Evolutionary conservation across 441 rosid species (phyloP).

Genomic region (Melastoma candidum): DNA sequence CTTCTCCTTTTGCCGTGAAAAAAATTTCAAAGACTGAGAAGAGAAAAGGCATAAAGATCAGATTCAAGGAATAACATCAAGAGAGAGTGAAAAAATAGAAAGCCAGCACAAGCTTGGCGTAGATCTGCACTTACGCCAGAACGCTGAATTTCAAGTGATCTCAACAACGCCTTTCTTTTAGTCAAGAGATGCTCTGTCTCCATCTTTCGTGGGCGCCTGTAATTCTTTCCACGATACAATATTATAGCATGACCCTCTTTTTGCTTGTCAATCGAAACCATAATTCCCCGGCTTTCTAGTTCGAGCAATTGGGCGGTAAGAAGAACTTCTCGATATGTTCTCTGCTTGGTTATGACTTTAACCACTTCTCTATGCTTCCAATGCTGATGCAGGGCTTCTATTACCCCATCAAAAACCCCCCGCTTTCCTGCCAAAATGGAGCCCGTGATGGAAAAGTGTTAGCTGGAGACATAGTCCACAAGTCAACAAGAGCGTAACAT

Average conservation of each 20-base stretch:
- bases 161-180: slow-evolving; percentile 55
- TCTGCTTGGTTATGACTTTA: slow-evolving; percentile 76
- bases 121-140: slow-evolving; percentile 50
- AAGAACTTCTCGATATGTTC: slow-evolving; percentile 38
- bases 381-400: slow-evolving; percentile 82
- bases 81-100: not conserved
- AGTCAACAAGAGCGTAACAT: not conserved
- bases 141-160: slow-evolving; percentile 68
- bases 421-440: slow-evolving; percentile 48
- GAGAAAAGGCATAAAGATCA: slow-evolving; percentile 1
- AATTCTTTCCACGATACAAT: slow-evolving; percentile 78
- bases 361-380: slow-evolving; percentile 88
- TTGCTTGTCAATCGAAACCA: slow-evolving; percentile 62
- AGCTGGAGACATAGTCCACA: not conserved
- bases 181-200: slow-evolving; percentile 48
- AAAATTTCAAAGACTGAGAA: slow-evolving; percentile 65
- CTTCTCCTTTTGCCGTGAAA: slow-evolving; percentile 42
- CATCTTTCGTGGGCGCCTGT: slow-evolving; percentile 52
- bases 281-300: slow-evolving; percentile 70
- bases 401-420: slow-evolving; percentile 73
- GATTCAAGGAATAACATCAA: not conserved
- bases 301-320: slow-evolving; percentile 56
- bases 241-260: slow-evolving; percentile 70
- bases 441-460: slow-evolving; percentile 1
- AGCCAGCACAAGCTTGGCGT: slow-evolving; percentile 1